A percentile compares a stretch with the other conserved stretches of the same genome.
phyloP scores from a whole-genome alignment of 169 alveolate species.

The Eimeria acervulina region DNA sequence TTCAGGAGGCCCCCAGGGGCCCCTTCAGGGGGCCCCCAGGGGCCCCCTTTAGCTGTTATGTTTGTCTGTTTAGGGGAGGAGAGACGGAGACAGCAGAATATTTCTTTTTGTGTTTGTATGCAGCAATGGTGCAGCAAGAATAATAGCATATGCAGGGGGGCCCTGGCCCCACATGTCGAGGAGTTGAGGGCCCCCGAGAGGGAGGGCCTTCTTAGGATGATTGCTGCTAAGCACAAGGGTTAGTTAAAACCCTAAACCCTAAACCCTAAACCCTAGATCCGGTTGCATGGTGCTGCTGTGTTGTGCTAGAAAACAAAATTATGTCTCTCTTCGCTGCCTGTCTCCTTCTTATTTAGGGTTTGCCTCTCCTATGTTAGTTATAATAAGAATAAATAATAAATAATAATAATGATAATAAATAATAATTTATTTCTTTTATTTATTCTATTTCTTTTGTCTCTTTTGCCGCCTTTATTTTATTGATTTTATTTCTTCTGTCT shows the following conservation, averaged over 20 bases:
- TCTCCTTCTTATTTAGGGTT: too few species aligned
- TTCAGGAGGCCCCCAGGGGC: not conserved
- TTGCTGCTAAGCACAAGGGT: constrained; percentile 29
- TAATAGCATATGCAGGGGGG: not conserved
- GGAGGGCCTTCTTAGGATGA: not conserved
- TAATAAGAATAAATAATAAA: too few species aligned
- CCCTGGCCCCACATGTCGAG: not conserved
- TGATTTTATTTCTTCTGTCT: not conserved
- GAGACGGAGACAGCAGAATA: too few species aligned
- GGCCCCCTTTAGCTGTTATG: not conserved
- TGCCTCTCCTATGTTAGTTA: too few species aligned
- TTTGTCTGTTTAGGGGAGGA: not conserved
- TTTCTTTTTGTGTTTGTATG: not conserved
- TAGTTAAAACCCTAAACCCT: too few species aligned
- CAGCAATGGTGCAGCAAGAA: not conserved
- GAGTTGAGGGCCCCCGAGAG: not conserved
- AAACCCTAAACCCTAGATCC: too few species aligned
- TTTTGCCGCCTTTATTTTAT: not conserved
- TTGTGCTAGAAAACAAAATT: too few species aligned
- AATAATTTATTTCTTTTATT: too few species aligned
- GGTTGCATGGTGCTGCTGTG: too few species aligned
- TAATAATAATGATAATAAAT: too few species aligned
- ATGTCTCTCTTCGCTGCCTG: too few species aligned
- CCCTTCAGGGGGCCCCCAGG: not conserved
- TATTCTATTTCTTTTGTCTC: too few species aligned